Evolutionary conservation across 768 basidiomycete genomes (phyloP), one percentile per base, ranked within the genome.

Genomic region (Amanita thiersii): DNA sequence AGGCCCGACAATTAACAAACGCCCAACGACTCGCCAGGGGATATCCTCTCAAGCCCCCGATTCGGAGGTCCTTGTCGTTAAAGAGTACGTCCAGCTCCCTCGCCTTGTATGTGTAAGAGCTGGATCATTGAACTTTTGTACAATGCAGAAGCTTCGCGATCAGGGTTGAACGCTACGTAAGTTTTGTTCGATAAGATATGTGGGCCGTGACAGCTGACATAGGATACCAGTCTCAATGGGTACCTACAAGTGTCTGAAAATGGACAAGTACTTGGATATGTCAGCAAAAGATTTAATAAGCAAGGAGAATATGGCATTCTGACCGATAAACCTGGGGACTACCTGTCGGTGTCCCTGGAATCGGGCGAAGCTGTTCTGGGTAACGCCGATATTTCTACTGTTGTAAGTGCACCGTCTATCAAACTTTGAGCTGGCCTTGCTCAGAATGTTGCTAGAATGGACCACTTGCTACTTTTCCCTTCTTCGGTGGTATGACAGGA

Each of bases 251-350:
- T 44, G 14, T 19, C 37, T 17, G 37, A 37, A 2, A 19, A 30
- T n/a, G 4, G n/a, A 28, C 26, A 25, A 18, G 18, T 15, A n/a
- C 3, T 20, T 38, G 28, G 43, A 4, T 29, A 21, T 18, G 23
- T 44, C 19, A 37, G 35, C 43, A 44, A 44, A 10, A 17, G 23
- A 17, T 44, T 32, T 9, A 44, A 44, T 17, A 25, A 37, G 17
- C 20, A n/a, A 15, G 43, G 43, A 10, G 43, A 44, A 37, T 37
- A 37, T 15, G 37, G 35, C 17, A 17, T 44, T 15, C 28, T 42
- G 23, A 44, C 43, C 2, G 25, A 44, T 19, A 6, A 29, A 17
- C 25, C 37, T 15, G 17, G 21, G 17, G 35, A 44, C 10, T 37
- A 23, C 15, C 43, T 44, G 14, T 7, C 11, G 3, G 43, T 44